Percentiles rank a stretch among this genome's conserved stretches.
Evolutionary conservation across 495 filamentous ascomycete genomes (phyloP).

Genomic region (Xanthoparmelia taractica): DNA sequence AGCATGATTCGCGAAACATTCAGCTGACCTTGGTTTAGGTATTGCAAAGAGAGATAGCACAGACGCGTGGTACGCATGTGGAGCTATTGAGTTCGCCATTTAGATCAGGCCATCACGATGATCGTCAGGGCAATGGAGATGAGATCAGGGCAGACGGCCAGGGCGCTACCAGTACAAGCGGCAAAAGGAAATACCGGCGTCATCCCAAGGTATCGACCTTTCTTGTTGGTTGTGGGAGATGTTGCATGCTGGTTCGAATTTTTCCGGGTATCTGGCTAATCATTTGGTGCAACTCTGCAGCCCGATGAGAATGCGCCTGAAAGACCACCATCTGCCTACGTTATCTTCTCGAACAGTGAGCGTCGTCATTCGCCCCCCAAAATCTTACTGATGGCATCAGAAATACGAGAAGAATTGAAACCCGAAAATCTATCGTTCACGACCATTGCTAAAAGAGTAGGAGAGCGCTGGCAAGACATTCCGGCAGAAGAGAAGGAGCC

Average conservation of each 20-base stretch:
- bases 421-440: slow-evolving; percentile 68
- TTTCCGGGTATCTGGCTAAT: background rate
- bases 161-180: slow-evolving; percentile 20
- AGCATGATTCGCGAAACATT: background rate
- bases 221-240: background rate
- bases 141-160: slow-evolving; percentile 28
- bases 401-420: slow-evolving; percentile 66
- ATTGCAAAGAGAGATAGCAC: slow-evolving; percentile 48
- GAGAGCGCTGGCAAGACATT: slow-evolving; percentile 70
- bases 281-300: slow-evolving; percentile 31
- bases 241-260: background rate
- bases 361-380: slow-evolving; percentile 8
- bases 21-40: slow-evolving; percentile 17
- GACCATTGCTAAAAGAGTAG: slow-evolving; percentile 73
- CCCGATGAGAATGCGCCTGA: slow-evolving; percentile 71
- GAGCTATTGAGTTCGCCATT: slow-evolving; percentile 32
- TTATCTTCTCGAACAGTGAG: slow-evolving; percentile 76
- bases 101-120: slow-evolving; percentile 29
- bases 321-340: slow-evolving; percentile 70
- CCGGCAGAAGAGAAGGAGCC: slow-evolving; percentile 56
- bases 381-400: slow-evolving; percentile 31
- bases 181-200: slow-evolving; percentile 68
- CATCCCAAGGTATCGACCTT: slow-evolving; percentile 58
- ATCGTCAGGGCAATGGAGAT: slow-evolving; percentile 14
- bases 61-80: slow-evolving; percentile 44